Evolutionary conservation across 1,284 basidiomycete species (phyloP).

Genomic region (Mycena sp.): DNA sequence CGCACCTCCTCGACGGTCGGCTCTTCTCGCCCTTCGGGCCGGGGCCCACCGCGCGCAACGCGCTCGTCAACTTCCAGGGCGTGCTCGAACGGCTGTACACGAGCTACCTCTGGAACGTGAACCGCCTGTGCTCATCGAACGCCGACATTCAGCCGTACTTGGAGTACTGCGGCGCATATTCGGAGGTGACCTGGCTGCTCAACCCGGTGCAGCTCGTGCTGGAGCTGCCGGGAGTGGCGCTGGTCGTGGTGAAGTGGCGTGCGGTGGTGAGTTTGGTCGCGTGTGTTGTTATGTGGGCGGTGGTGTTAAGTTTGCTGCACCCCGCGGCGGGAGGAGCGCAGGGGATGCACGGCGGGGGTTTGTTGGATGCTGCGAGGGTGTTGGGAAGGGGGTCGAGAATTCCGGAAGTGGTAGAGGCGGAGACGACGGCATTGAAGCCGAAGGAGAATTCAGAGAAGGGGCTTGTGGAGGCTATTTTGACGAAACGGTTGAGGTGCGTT

Average conservation of each 20-base stretch:
- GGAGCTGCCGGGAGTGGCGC: neutral
- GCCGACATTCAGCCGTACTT: neutral
- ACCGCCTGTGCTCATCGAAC: neutral
- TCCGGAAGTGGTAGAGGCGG: conserved; percentile 2
- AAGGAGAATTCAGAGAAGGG: neutral
- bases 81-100: neutral
- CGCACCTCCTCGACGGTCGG: neutral
- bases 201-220: neutral
- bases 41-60: neutral
- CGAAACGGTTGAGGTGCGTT: conserved; percentile 4
- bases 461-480: neutral
- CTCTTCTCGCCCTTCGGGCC: neutral
- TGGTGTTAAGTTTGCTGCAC: neutral
- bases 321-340: neutral
- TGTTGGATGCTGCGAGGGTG: conserved; percentile 6
- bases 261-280: neutral
- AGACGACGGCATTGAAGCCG: neutral
- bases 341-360: neutral
- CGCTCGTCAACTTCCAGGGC: conserved; percentile 9
- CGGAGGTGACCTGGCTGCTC: too few relatives aligned
- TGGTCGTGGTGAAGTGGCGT: conserved; percentile 1
- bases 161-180: neutral
- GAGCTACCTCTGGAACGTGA: conserved; percentile 9
- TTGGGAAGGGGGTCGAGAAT: conserved; percentile 3
- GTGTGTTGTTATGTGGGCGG: neutral